Conservation (phyloP, 2,329 filamentous ascomycete genomes). For the Ambrosiella cleistominuta region DNA sequence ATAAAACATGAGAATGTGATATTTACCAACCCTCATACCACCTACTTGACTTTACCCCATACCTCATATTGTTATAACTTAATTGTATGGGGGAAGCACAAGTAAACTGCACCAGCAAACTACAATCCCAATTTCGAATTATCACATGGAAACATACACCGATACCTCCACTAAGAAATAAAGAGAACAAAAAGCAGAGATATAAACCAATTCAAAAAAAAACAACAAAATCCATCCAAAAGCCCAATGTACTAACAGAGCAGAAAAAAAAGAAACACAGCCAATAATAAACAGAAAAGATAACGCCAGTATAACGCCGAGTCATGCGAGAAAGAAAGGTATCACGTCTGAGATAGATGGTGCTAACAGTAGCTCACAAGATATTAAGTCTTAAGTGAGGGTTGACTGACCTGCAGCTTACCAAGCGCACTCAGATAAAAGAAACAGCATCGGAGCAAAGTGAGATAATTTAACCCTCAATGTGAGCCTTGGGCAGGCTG, state of each 20-base stretch:
- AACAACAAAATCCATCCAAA: constrained; percentile 1
- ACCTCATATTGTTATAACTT: too few relatives aligned
- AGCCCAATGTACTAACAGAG: neutral
- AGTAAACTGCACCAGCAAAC: too few relatives aligned
- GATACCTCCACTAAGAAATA: neutral
- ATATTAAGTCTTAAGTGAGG: neutral
- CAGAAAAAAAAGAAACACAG: constrained; percentile 2
- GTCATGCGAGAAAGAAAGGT: constrained; percentile 8
- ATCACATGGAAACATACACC: too few relatives aligned
- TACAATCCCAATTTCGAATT: too few relatives aligned
- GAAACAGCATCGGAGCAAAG: constrained; percentile 9
- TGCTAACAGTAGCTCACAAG: neutral
- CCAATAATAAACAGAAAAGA: constrained; percentile 1
- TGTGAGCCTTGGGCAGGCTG: constrained; percentile 57
- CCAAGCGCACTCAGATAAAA: constrained; percentile 11
- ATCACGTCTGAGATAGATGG: neutral
- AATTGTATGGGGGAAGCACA: too few relatives aligned
- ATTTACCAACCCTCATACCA: too few relatives aligned
- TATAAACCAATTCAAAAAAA: neutral
- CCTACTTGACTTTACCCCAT: too few relatives aligned
- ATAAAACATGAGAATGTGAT: too few relatives aligned
- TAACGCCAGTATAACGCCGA: constrained; percentile 11
- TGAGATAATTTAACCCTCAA: constrained; percentile 45
- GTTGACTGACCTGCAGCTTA: neutral
- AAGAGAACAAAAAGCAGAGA: neutral